These are phyloP conservation scores for Lasiodiplodia sp. DNA, from an alignment of 2,329 filamentous ascomycete genomes.

Conservation along the genomic window DNA sequence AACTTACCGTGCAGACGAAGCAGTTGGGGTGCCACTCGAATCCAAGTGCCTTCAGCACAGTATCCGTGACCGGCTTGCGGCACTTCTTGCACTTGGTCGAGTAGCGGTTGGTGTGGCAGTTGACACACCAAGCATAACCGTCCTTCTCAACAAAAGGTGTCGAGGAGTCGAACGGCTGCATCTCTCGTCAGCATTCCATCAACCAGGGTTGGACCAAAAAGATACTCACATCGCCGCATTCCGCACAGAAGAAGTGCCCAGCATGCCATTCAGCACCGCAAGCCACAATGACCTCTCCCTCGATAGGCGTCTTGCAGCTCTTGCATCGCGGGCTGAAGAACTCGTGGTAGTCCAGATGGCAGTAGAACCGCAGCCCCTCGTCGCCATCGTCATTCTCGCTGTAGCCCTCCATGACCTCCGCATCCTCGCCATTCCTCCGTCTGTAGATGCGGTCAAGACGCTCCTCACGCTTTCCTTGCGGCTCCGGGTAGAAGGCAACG, in stretches of 20 bases:
- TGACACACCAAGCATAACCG: conserved; percentile 95
- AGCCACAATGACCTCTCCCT: conserved; percentile 92
- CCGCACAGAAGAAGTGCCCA: conserved; percentile 98
- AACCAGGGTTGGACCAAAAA: background rate
- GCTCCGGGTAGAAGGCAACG: conserved; percentile 95
- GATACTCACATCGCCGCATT: conserved; percentile 79
- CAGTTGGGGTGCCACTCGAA: conserved; percentile 93
- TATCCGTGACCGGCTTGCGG: conserved; percentile 81
- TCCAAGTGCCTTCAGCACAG: conserved; percentile 87
- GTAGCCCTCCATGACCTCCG: conserved; percentile 68
- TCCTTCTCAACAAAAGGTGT: conserved; percentile 96
- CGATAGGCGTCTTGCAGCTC: conserved; percentile 94
- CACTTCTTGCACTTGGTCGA: conserved; percentile 90
- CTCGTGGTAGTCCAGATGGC: conserved; percentile 98
- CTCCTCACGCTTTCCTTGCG: conserved; percentile 71
- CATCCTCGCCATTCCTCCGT: conserved; percentile 60
- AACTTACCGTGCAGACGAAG: conserved; percentile 75
- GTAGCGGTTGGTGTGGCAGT: conserved; percentile 90
- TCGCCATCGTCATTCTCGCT: conserved; percentile 67
- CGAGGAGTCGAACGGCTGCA: conserved; percentile 62
- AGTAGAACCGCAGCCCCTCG: conserved; percentile 81
- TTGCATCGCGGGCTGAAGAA: conserved; percentile 91
- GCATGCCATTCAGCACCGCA: conserved; percentile 96
- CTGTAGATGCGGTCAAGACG: conserved; percentile 76
- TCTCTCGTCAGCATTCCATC: conserved; percentile 29